Base-by-base conservation (phyloP, 1,284 basidiomycete genomes). In the Rhodotorula sp. region DNA sequence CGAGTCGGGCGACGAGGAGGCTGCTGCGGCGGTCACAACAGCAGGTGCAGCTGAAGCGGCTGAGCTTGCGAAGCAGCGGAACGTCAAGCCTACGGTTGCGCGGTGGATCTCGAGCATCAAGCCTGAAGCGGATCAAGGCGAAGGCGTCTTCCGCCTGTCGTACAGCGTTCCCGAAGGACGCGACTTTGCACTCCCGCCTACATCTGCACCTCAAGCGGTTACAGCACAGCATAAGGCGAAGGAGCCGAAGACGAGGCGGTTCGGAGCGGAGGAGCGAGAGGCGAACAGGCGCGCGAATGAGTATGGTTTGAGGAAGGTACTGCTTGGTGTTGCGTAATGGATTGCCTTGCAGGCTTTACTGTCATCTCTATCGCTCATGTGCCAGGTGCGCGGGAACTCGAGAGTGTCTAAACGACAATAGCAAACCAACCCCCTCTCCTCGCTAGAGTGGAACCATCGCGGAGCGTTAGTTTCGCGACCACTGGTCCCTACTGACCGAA, bases 321-420 rank as follows among this genome's bases (percentile, higher is more conserved):
- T 69, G 68, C 53, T 69, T 9, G 68, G 68, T 0, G 60, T 51
- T 16, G 68, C 68, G 18, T 69, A 56, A 47, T 34, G 3, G 15
- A 44, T 3, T 44, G 40, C 40, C 40, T 10, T 44, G 13, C 40
- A 44, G 9, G 15, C 40, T 10, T 44, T 13, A 15, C 37, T 40
- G 37, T 13, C 7, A 40, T 40, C 37, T 13, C n/a, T n/a, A 40
- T 13, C 37, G 37, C 7, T 40, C 37, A 40, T 13, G 13, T 40
- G 37, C 37, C 8, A 44, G 16, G 9, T 18, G 40, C 11, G 11
- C 40, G 40, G 40, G 40, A 44, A 7, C 40, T 44, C 40, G 40
- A 40, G 37, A 40, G 37, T 40, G 37, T 40, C n/a, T n/a, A n/a
- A n/a, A n/a, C n/a, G 40, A 13, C 8, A 44, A 13, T 13, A 44